Evolutionary conservation across 1,284 basidiomycete species (phyloP), one percentile per base, ranked within the genome.

Genomic region (Cutaneotrichosporon sp.): DNA sequence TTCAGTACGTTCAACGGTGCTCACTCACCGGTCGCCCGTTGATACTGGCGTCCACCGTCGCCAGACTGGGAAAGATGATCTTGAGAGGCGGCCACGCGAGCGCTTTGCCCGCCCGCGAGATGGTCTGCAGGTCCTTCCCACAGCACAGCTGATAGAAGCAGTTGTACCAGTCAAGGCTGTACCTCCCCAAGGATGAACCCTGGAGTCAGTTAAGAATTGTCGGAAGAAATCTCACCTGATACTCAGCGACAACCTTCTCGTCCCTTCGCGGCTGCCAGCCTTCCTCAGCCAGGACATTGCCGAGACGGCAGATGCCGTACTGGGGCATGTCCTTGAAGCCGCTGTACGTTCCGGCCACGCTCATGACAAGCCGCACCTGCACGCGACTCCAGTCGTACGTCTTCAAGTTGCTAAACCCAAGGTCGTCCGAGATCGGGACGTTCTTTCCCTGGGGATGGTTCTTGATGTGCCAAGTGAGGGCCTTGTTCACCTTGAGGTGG

Each of bases 371-470:
- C n/a, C 72, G 69, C n/a, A 79, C 75, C 21, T 61, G 68, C 18
- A 80, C 80, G 11, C 66, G 69, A 38, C 72, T 73, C 74, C 76
- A 81, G 65, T 81, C 78, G 52, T 70, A 81, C 51, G 64, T 67
- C 13, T 53, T 61, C n/a, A 76, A 72, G 5, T 65, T 65, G n/a
- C 70, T 55, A 5, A 65, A 68, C 0, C 56, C 67, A 26, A 38
- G n/a, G 47, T 63, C 61, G 3, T 47, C 49, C 2, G 56, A 52
- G 22, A 76, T 67, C 1, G 74, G 73, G 5, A 80, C 74, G 10
- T 38, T 18, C 0, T 53, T 55, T 3, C 73, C 74, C n/a, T 56
- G 53, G 0, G 70, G 70, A 65, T 80, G 77, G 14, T 65, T 62
- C 5, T 64, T 63, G 8, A 64, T 62, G 22, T 76, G 66, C 57